These are phyloP conservation scores for Chlorella vulgaris DNA, from an alignment of 139 green algal genomes.

Conservation along the genomic window DNA sequence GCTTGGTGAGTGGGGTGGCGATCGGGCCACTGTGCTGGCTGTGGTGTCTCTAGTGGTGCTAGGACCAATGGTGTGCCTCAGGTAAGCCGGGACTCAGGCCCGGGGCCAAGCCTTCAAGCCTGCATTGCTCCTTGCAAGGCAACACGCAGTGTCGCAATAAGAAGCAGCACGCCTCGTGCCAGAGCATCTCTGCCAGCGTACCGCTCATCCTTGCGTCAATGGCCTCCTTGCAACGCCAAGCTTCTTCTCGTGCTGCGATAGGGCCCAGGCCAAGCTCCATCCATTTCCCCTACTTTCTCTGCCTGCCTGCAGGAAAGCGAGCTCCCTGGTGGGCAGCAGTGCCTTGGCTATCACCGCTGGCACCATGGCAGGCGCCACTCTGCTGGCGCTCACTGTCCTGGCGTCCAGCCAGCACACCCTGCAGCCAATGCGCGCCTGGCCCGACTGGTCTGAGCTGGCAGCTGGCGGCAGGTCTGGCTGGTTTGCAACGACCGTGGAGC, in stretches of 20 bases:
- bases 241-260: neutral
- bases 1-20: constrained; percentile 4
- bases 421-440: neutral
- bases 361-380: neutral
- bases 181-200: too few species aligned
- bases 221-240: neutral
- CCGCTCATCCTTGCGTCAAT: too few species aligned
- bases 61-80: neutral
- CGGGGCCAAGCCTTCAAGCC: too few species aligned
- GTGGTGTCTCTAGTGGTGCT: constrained; percentile 6
- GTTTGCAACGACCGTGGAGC: neutral
- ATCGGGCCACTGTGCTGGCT: neutral
- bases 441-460: neutral
- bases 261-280: too few species aligned
- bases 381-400: neutral
- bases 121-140: too few species aligned
- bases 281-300: neutral
- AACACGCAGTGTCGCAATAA: too few species aligned
- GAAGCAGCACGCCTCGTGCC: too few species aligned
- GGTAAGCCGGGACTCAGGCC: neutral
- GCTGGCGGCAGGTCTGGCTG: neutral
- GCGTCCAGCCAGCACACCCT: neutral
- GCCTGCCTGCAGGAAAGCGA: neutral
- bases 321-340: neutral
- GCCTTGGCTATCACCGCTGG: neutral